Conservation (phyloP, 139 green algal genomes). For the Auxenochlorella pyrenoidosa region DNA sequence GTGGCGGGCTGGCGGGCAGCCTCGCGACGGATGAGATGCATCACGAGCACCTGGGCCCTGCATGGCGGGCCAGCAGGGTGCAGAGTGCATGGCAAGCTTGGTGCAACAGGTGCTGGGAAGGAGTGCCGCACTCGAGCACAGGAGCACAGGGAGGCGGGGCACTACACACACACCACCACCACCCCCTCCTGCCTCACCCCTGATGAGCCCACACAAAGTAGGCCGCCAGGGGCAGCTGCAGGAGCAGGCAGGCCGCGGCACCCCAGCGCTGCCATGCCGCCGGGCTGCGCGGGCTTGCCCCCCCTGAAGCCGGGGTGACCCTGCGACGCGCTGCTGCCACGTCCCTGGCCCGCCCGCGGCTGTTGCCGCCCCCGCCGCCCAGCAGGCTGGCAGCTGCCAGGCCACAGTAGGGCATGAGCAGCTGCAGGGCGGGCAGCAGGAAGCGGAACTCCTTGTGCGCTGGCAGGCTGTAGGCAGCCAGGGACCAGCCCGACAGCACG, state of each 20-base stretch:
- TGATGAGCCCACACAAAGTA: slow-evolving; percentile 63
- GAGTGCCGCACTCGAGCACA: no score
- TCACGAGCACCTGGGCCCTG: slow-evolving; percentile 47
- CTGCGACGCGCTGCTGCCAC: no score
- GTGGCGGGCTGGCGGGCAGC: neutral
- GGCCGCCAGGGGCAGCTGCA: slow-evolving; percentile 42
- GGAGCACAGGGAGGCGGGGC: no score
- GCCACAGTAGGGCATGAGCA: slow-evolving; percentile 57
- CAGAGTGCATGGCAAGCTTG: neutral
- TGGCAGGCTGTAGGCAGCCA: slow-evolving; percentile 57
- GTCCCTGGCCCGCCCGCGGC: neutral
- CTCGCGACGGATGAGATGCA: slow-evolving; percentile 9
- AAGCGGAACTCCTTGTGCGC: slow-evolving; percentile 74
- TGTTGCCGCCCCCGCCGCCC: neutral
- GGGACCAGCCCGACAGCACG: slow-evolving; percentile 25
- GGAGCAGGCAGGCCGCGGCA: slow-evolving; percentile 7
- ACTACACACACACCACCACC: no score
- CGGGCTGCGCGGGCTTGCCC: neutral
- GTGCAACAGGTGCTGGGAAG: slow-evolving; percentile 37
- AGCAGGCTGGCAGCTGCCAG: neutral
- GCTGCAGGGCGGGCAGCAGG: slow-evolving; percentile 58
- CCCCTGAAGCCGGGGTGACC: no score
- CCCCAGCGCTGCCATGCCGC: neutral
- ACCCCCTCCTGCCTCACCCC: neutral
- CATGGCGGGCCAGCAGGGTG: neutral